A percentile compares a stretch with the other conserved stretches of the same genome.
These are phyloP conservation scores for Picocystis sp. DNA, from an alignment of 163 green algal genomes.

Conservation along the genomic window DNA sequence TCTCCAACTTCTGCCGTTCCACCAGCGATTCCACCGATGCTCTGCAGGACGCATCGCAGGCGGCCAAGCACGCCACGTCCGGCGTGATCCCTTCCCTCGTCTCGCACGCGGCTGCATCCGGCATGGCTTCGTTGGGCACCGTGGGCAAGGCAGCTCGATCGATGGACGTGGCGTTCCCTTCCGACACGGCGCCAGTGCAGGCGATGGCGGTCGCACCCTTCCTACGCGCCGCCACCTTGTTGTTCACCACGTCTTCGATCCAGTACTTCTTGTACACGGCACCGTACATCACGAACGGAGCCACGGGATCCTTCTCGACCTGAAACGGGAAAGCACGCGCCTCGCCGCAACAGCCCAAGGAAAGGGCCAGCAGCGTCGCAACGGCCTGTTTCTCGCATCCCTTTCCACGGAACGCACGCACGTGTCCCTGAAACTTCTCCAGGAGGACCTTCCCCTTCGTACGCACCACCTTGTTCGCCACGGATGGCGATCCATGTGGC, in stretches of 20 bases:
- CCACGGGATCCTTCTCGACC: conserved; percentile 4
- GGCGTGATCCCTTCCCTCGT: conserved; percentile 14
- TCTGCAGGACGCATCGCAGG: conserved; percentile 1
- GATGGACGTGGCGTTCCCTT: conserved; percentile 16
- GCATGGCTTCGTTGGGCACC: conserved; percentile 20
- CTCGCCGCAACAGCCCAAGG: too few species aligned
- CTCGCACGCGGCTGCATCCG: conserved; percentile 2
- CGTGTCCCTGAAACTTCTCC: too few species aligned
- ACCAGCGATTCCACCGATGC: conserved; percentile 13
- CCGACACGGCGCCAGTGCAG: conserved; percentile 18
- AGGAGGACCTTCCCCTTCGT: too few species aligned
- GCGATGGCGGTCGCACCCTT: conserved; percentile 31
- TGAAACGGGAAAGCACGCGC: too few species aligned
- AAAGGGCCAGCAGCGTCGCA: too few species aligned
- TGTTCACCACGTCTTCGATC: conserved; percentile 25
- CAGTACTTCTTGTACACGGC: conserved; percentile 23
- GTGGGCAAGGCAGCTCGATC: conserved; percentile 22
- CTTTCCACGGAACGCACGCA: too few species aligned
- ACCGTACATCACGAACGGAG: conserved; percentile 27
- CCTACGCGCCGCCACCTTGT: conserved; percentile 26
- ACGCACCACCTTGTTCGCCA: too few species aligned
- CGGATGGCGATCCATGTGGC: too few species aligned
- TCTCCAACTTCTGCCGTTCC: background rate
- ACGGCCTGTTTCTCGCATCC: too few species aligned
- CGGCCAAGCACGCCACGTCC: conserved; percentile 11